Evolutionary conservation across 176 grass and related monocot genomes (phyloP), one percentile per base, ranked within the genome.

Genomic region (Phragmites australis): DNA sequence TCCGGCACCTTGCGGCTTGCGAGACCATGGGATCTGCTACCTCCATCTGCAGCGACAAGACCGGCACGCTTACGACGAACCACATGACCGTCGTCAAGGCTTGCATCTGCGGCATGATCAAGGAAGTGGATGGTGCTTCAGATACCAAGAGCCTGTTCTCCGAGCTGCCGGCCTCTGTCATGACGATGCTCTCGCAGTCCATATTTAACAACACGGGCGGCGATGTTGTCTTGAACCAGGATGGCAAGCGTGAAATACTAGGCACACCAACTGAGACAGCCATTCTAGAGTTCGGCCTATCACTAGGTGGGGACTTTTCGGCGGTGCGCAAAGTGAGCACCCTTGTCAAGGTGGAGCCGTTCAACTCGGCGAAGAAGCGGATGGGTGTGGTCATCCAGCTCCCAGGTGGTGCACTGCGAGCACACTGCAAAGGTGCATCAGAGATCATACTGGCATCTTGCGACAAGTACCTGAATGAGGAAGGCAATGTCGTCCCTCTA

Each of bases 1-100:
- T 97, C 31, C 78, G 94, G 26, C 89, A 97, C 81, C 89, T 97
- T 59, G 92, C 94, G 25, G 94, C 94, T 23, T 97, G 94, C 30
- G 94, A 97, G 85, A 97, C 94, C 64, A 94, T 97, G 94, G 92
- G 92, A 34, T 97, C 94, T 19, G 76, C 92, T 13, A 97, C 94
- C 55, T 87, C 92, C 42, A 97, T 97, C 63, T 97, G 92, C 75
- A 97, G 94, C 49, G 94, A 97, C 80, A 97, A 97, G 88, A 97
- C 94, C 0, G 94, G 92, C 79, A 97, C 94, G 52, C 72, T 97
- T 43, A 97, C 92, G 16, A 97, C 94, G 8, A 97, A 97, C 61
- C 91, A 90, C 62, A 97, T 97, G 94, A 97, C 92, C 27, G 94
- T 94, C 17, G 90, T 97, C 37, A 97, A 94, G 81, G 89, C 94